These are phyloP conservation scores for Rubroboletus pulcherrimus DNA, from an alignment of 768 basidiomycete species.

Conservation along the genomic window DNA sequence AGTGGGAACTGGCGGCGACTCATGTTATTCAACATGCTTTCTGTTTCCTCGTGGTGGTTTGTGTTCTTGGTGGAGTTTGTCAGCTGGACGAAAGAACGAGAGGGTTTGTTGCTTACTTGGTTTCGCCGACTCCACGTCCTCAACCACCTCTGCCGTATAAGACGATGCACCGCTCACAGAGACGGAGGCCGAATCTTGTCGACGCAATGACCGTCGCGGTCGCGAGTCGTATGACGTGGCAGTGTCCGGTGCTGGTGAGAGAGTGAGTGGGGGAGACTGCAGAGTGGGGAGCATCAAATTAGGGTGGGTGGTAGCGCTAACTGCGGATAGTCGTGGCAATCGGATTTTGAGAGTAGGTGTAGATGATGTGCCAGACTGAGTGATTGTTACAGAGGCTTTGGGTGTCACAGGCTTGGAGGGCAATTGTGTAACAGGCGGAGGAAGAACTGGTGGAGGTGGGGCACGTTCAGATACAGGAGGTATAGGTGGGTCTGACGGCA, in stretches of 20 bases:
- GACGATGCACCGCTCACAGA: conserved; percentile 33
- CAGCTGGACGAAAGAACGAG: background rate
- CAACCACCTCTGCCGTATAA: conserved; percentile 26
- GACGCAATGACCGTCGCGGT: conserved; percentile 25
- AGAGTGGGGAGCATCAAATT: conserved; percentile 14
- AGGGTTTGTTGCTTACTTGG: conserved; percentile 22
- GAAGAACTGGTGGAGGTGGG: conserved; percentile 2
- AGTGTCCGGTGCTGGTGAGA: conserved; percentile 24
- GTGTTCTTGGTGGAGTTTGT: conserved; percentile 16
- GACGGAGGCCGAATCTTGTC: conserved; percentile 27
- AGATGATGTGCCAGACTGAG: conserved; percentile 29
- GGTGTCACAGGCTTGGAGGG: conserved; percentile 27
- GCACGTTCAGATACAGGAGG: conserved; percentile 12
- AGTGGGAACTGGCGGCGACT: background rate
- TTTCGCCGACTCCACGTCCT: conserved; percentile 26
- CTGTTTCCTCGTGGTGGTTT: conserved; percentile 23
- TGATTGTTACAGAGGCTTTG: conserved; percentile 34
- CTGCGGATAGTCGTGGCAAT: conserved; percentile 30
- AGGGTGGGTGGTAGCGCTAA: conserved; percentile 25
- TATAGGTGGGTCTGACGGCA: conserved; percentile 12
- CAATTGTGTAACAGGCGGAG: conserved; percentile 10
- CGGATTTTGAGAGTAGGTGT: conserved; percentile 35
- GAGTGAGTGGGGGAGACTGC: conserved; percentile 21
- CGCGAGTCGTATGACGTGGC: conserved; percentile 23
- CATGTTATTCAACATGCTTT: conserved; percentile 19